phyloP scores from a whole-genome alignment of 306 rosid species.

The Ormosia semicastrata region DNA sequence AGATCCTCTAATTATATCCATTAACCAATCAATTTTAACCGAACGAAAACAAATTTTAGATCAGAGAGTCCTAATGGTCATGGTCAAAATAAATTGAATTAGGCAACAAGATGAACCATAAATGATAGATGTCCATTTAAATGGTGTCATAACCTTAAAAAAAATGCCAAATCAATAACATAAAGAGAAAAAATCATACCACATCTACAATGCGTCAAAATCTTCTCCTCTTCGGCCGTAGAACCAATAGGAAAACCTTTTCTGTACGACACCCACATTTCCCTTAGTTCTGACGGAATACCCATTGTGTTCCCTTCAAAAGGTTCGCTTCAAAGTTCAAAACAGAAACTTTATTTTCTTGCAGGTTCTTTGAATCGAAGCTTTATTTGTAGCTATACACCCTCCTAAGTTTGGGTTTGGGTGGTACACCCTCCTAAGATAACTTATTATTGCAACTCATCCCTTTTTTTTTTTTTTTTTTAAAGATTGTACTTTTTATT shows the following conservation, averaged over 20 bases:
- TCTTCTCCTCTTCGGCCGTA: conserved; percentile 63
- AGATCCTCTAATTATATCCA: not conserved
- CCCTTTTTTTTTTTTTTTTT: no score
- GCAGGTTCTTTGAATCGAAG: not conserved
- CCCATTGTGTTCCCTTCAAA: conserved; percentile 43
- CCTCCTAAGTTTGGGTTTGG: no score
- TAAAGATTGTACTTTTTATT: no score
- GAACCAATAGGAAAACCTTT: conserved; percentile 55
- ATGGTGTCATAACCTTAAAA: not conserved
- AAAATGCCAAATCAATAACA: not conserved
- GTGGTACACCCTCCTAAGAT: no score
- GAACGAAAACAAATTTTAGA: not conserved
- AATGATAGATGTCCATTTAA: no score
- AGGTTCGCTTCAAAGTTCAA: not conserved
- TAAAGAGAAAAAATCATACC: not conserved
- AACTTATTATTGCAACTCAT: no score
- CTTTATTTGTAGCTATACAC: not conserved
- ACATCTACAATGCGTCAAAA: conserved; percentile 48
- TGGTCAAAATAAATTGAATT: not conserved
- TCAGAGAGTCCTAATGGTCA: not conserved
- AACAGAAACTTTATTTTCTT: not conserved
- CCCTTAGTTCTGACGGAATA: conserved; percentile 68
- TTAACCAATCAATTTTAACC: not conserved
- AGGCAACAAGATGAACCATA: no score
- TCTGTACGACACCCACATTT: conserved; percentile 42